A percentile compares a stretch with the other conserved stretches of the same genome.
Evolutionary conservation across 2,329 filamentous ascomycete genomes (phyloP).

Genomic region (Penicillium oxalicum): DNA sequence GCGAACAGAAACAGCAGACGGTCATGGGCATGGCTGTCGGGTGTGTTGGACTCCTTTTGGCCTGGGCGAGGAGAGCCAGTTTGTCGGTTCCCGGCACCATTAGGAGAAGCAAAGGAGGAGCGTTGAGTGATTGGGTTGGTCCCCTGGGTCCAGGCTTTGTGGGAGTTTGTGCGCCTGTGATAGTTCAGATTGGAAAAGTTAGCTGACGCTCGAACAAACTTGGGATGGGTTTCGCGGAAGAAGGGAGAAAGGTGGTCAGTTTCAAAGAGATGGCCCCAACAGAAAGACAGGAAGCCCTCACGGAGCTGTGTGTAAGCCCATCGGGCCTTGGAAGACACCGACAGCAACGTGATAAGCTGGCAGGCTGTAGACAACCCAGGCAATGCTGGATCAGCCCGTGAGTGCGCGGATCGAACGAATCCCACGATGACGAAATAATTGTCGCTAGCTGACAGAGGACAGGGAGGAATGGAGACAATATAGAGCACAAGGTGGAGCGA

Average conservation of each 20-base stretch:
- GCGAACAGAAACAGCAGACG: constrained; percentile 54
- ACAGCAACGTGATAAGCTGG: constrained; percentile 6
- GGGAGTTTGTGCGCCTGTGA: constrained; percentile 47
- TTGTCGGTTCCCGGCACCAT: constrained; percentile 48
- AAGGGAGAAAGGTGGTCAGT: neutral
- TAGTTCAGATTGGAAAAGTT: constrained; percentile 15
- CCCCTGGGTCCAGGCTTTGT: constrained; percentile 57
- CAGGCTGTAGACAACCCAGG: neutral
- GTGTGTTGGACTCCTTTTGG: constrained; percentile 46
- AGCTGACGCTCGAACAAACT: constrained; percentile 6
- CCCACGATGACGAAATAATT: constrained; percentile 1
- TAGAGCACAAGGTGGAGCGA: constrained; percentile 3
- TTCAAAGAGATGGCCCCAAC: too few species aligned
- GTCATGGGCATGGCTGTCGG: constrained; percentile 56
- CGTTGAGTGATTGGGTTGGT: constrained; percentile 58
- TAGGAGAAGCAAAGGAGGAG: constrained; percentile 45
- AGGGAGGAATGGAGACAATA: neutral
- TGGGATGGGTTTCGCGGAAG: constrained; percentile 8
- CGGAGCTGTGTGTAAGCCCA: constrained; percentile 6
- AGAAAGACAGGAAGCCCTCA: too few species aligned
- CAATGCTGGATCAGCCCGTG: too few species aligned
- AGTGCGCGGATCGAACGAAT: neutral
- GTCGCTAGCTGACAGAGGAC: too few species aligned
- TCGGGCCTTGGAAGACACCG: constrained; percentile 11
- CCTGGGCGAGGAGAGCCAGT: constrained; percentile 34